Base-by-base conservation (phyloP, 164 flowering plant genomes). In the Brasenia schreberi region DNA sequence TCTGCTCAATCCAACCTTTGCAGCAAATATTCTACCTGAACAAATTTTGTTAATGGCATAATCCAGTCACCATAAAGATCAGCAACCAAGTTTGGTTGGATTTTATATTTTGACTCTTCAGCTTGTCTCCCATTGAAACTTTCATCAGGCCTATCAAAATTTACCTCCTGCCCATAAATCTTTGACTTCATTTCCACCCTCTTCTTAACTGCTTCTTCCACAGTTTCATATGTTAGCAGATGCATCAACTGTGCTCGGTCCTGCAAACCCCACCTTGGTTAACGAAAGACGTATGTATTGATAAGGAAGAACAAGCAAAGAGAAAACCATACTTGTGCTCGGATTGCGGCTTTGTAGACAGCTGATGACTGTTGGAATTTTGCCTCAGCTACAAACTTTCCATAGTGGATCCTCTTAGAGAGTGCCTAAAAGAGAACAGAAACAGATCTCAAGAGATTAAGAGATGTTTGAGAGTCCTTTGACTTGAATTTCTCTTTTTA, bases 1-100 rank as follows among this genome's bases (percentile, higher is more conserved):
- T 7, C 19, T 60, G 63, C 43, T 82, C 74, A 88, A 63, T 94
- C 98, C 81, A 94, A 71, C 75, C 97, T 84, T 75, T 91, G 83
- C 68, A 90, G 64, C 42, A 94, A 70, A 76, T 94, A 94, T 42
- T 75, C 77, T 59, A 93, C 87, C 72, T 93, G 98, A 56, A 93
- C 98, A 69, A 84, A 84, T 78, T 94, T 94, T 5, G 97, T 94
- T 67, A 94, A 65, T 23, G 98, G 97, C 98, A 94, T 94, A 71
- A 94, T 94, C 98, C 97, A 87, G 19, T 83, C 83, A 0, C 87
- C 91, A 74, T 90, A 94, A 4, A 94, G 77, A 67, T 85, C 79
- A 5, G 90, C 97, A 65, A 89, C 87, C 66, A 89, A 68, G 75
- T 77, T 80, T n/a, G 98, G 98, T 18, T 71, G 74, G 61, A 94